A percentile compares a stretch with the other conserved stretches of the same genome.
These are phyloP conservation scores for Hirsutella thompsonii DNA, from an alignment of 2,329 filamentous ascomycete species.

Conservation along the genomic window DNA sequence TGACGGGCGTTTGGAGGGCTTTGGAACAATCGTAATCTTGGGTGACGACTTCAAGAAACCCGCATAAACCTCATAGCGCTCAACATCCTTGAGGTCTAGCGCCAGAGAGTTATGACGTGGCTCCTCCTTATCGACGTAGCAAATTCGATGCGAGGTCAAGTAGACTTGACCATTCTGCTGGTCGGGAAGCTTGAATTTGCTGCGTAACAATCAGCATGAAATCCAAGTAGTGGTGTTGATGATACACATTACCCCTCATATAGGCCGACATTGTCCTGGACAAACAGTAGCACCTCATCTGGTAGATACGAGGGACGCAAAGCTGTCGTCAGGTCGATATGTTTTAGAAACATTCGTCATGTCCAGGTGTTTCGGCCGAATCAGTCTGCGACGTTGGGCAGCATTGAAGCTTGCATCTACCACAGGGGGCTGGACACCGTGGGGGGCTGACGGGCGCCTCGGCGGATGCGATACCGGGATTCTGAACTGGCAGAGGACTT, in stretches of 20 bases:
- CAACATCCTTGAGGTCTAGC: constrained; percentile 80
- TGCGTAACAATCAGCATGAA: constrained; percentile 19
- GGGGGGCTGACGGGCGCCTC: not conserved
- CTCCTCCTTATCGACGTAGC: constrained; percentile 84
- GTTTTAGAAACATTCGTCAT: constrained; percentile 93
- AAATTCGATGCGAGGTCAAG: constrained; percentile 86
- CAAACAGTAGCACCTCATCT: constrained; percentile 90
- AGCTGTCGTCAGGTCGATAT: constrained; percentile 90
- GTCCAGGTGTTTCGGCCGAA: constrained; percentile 12
- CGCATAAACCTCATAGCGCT: constrained; percentile 81
- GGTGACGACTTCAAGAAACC: constrained; percentile 91
- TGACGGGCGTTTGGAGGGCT: constrained; percentile 55
- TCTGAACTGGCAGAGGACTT: too few relatives aligned
- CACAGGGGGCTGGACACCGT: not conserved
- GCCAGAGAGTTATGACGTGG: constrained; percentile 75
- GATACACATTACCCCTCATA: constrained; percentile 73
- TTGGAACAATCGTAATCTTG: constrained; percentile 82
- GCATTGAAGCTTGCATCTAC: constrained; percentile 2
- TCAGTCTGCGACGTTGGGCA: not conserved
- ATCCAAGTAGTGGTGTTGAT: too few relatives aligned
- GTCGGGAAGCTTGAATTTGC: constrained; percentile 88
- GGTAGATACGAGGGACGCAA: constrained; percentile 83
- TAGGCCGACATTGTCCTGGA: constrained; percentile 92
- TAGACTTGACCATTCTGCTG: constrained; percentile 96
- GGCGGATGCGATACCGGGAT: too few relatives aligned